phyloP scores from a whole-genome alignment of 257 asterid species.

The Solanum stenotomum region DNA sequence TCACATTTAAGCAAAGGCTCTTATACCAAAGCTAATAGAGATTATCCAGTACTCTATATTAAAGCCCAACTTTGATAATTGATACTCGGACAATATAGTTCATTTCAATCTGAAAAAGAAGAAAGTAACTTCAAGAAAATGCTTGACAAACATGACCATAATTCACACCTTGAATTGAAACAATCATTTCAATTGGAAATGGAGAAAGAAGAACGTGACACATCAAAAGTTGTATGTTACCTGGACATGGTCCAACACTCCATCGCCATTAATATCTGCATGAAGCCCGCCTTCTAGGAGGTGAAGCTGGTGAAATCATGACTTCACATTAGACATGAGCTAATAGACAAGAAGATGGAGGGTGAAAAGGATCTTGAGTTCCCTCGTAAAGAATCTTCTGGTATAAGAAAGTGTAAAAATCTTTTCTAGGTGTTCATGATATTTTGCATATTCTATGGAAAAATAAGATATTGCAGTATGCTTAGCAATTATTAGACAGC shows the following conservation, averaged over 20 bases:
- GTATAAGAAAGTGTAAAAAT: neutral
- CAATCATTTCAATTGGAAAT: neutral
- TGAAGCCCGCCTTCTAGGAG: constrained; percentile 99
- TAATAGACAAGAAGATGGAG: neutral
- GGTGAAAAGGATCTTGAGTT: neutral
- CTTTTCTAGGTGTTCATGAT: neutral
- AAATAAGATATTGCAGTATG: neutral
- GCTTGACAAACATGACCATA: neutral
- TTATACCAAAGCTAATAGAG: neutral
- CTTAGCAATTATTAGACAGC: neutral
- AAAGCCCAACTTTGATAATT: neutral
- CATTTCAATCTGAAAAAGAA: neutral
- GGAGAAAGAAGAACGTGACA: neutral
- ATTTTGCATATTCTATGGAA: neutral
- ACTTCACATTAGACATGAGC: constrained; percentile 4
- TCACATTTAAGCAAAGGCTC: neutral
- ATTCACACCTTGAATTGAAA: neutral
- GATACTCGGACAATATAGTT: neutral
- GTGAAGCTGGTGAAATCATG: constrained; percentile 62
- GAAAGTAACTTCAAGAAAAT: neutral
- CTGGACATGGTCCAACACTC: constrained; percentile 99
- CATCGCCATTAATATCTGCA: constrained; percentile 97
- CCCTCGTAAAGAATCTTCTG: neutral
- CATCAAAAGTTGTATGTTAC: constrained; percentile 17
- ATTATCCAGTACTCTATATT: neutral